These are phyloP conservation scores for Trichoderma parareesei DNA, from an alignment of 495 filamentous ascomycete species.

Conservation along the genomic window DNA sequence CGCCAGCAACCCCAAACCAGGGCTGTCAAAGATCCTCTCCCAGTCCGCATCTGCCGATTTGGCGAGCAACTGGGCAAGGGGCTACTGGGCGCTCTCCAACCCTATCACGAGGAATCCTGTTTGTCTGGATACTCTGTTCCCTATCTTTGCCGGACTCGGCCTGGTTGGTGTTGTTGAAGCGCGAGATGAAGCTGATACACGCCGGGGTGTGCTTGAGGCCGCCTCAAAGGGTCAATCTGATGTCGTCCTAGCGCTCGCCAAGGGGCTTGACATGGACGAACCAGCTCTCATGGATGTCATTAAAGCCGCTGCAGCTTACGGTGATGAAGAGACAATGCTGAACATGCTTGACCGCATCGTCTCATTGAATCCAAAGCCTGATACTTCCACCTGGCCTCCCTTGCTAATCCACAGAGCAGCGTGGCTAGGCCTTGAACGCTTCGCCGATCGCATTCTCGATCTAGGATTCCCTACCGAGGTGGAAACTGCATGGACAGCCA, in stretches of 20 bases:
- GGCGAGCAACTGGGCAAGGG: constrained; percentile 10
- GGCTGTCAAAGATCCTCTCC: neutral
- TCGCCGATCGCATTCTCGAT: constrained; percentile 1
- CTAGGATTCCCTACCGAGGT: neutral
- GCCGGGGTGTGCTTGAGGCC: constrained; percentile 11
- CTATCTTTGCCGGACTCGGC: constrained; percentile 12
- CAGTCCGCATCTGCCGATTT: neutral
- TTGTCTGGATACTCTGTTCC: constrained; percentile 13
- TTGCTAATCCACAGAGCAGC: neutral
- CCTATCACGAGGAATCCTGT: constrained; percentile 10
- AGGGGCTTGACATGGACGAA: neutral
- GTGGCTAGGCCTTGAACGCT: neutral
- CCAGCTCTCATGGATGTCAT: neutral
- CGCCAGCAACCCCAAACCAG: neutral
- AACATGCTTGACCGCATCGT: neutral
- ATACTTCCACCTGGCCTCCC: neutral
- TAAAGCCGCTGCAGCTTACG: neutral
- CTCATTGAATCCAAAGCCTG: neutral
- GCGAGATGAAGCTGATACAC: neutral
- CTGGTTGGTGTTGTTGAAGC: constrained; percentile 4
- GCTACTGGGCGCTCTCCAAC: constrained; percentile 12
- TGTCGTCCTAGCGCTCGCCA: neutral
- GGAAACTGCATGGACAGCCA: neutral
- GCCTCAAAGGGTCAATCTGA: constrained; percentile 9
- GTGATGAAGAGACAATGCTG: neutral